Evolutionary conservation across 129 eudicot species (phyloP).

Genomic region (Escallonia rubra): DNA sequence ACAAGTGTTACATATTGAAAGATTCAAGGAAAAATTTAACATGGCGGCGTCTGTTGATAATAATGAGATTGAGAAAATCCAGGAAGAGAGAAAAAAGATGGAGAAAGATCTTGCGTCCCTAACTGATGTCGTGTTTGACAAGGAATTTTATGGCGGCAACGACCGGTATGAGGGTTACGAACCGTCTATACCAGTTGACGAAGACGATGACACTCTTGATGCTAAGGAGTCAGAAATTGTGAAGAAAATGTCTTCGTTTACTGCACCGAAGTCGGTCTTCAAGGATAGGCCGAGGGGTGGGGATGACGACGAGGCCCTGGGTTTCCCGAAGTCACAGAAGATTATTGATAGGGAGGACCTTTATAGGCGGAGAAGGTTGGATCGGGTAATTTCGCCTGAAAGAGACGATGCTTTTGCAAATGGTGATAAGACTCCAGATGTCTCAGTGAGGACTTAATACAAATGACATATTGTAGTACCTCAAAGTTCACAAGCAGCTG

Average conservation of each 20-base stretch:
- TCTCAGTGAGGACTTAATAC: slow-evolving; percentile 62
- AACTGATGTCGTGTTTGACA: slow-evolving; percentile 64
- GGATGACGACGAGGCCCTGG: slow-evolving; percentile 44
- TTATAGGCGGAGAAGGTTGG: slow-evolving; percentile 70
- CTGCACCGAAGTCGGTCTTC: slow-evolving; percentile 69
- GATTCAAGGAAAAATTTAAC: neutral
- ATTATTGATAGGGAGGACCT: slow-evolving; percentile 86
- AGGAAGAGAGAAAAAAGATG: slow-evolving; percentile 87
- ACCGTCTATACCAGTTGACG: slow-evolving; percentile 69
- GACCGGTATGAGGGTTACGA: slow-evolving; percentile 59
- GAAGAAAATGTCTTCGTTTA: slow-evolving; percentile 64
- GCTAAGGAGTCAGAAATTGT: slow-evolving; percentile 65
- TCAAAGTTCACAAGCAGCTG: too few relatives aligned
- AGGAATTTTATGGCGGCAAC: slow-evolving; percentile 58
- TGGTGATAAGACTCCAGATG: slow-evolving; percentile 91
- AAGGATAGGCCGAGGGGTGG: slow-evolving; percentile 61
- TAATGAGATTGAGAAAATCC: slow-evolving; percentile 63
- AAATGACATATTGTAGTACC: too few relatives aligned
- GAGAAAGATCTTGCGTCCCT: slow-evolving; percentile 70
- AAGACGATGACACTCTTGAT: slow-evolving; percentile 66
- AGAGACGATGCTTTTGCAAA: slow-evolving; percentile 82
- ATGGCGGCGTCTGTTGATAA: slow-evolving; percentile 41
- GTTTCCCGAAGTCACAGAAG: slow-evolving; percentile 47
- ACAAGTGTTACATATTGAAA: neutral
- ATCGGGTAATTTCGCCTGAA: slow-evolving; percentile 81